Conservation (phyloP, 192 early-diverging fungal species). For the Coemansia sp. region DNA sequence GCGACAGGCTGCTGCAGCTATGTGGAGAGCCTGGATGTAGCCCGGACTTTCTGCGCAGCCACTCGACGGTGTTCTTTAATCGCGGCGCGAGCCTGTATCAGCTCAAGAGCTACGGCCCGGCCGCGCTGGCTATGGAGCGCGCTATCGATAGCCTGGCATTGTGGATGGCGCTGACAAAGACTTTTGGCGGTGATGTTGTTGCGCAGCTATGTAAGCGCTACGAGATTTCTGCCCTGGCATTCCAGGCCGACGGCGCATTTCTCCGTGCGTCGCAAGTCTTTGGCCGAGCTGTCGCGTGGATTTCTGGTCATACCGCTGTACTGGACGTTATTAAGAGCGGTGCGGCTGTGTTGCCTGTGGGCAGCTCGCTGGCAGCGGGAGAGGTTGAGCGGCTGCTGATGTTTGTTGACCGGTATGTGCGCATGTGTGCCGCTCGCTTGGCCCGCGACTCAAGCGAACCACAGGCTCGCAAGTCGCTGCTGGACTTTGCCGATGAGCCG, state of each 20-base stretch:
- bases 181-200: conserved; percentile 12
- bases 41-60: conserved; percentile 40
- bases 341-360: conserved; percentile 19
- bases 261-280: conserved; percentile 14
- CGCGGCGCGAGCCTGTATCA: conserved; percentile 43
- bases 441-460: conserved; percentile 18
- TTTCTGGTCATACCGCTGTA: background rate
- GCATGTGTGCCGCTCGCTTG: conserved; percentile 45
- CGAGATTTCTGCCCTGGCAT: conserved; percentile 41
- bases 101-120: conserved; percentile 31
- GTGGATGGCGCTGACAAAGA: conserved; percentile 17
- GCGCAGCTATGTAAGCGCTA: conserved; percentile 55
- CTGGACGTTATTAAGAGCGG: background rate
- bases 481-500: conserved; percentile 3
- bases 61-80: conserved; percentile 52
- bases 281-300: conserved; percentile 32
- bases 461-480: background rate
- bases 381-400: conserved; percentile 16
- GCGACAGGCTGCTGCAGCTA: conserved; percentile 24
- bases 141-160: conserved; percentile 34
- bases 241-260: conserved; percentile 29
- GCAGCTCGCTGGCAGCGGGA: conserved; percentile 17
- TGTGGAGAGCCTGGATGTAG: conserved; percentile 24
- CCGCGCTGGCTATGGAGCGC: conserved; percentile 27
- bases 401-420: conserved; percentile 46